A percentile compares a stretch with the other conserved stretches of the same genome.
Conservation (phyloP, 163 green algal species). For the Prototheca wickerhamii region DNA sequence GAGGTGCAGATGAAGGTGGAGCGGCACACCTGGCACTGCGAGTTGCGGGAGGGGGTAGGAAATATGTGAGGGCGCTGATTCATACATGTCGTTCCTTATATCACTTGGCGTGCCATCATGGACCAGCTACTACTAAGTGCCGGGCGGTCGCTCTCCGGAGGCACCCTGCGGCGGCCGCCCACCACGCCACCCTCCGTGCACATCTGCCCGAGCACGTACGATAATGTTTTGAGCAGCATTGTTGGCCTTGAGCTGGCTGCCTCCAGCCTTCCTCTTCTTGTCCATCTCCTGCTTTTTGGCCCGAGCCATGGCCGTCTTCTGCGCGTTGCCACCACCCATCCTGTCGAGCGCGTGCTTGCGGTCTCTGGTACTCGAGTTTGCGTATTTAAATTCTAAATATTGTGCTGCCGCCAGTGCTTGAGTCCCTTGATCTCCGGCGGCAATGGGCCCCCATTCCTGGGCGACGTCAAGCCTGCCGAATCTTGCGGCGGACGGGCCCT, state of each 20-base stretch:
- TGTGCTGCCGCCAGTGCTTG: no score
- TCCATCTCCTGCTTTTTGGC: constrained; percentile 5
- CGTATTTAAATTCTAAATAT: no score
- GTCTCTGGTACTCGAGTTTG: no score
- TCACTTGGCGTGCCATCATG: no score
- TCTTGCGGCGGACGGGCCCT: no score
- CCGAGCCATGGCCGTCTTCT: constrained; percentile 34
- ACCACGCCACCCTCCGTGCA: not conserved
- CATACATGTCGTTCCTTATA: no score
- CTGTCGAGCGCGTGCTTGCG: not conserved
- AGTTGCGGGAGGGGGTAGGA: not conserved
- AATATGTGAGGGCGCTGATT: not conserved
- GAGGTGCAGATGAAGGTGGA: constrained; percentile 57
- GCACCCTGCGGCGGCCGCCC: not conserved
- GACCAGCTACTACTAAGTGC: no score
- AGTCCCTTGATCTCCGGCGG: no score
- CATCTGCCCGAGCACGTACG: not conserved
- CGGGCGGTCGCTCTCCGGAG: not conserved
- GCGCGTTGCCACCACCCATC: constrained; percentile 29
- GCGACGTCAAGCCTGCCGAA: no score
- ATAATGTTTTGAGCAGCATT: constrained; percentile 12
- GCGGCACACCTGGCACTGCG: constrained; percentile 50
- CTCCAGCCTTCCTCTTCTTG: constrained; percentile 20
- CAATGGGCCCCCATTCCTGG: no score
- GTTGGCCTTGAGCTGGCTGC: constrained; percentile 33